Evolutionary conservation across 2,329 filamentous ascomycete species (phyloP), one percentile per base, ranked within the genome.

Genomic region (Nigrograna mackinnonii): DNA sequence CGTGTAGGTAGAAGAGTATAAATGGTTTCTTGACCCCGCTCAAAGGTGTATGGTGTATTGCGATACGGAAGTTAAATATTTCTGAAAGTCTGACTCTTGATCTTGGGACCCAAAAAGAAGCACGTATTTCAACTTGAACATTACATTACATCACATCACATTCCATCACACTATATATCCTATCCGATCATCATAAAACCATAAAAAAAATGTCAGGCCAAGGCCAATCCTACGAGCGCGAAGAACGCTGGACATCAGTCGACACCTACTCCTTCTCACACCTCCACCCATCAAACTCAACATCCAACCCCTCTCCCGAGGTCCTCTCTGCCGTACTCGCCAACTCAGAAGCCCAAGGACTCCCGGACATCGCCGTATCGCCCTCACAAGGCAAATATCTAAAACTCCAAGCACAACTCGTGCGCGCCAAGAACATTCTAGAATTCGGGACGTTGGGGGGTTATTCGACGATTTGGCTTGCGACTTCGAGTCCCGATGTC

Each of bases 371-470:
- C 32, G 60, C 64, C 31, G 66, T 68, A 6, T 64, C 62, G 6
- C 47, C 57, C 11, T 52, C 60, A 1, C 62, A 66, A 22, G 64
- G 63, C 34, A 68, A 67, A 41, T 64, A 52, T 50, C 56, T 68
- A 14, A 58, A 60, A 26, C 55, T 67, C 2, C 63, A 66, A 42
- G 60, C 60, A 9, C 56, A 58, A 21, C 43, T 65, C 14, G 37
- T 58, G 2, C 50, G 48, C 19, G 61, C 60, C 16, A 57, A 55
- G 40, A 54, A 59, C 34, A 49, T 63, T 5, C 73, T 83, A 24
- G 79, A 83, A 54, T 65, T 83, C 35, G 79, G 79, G 18, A 81
- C 77, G 0, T 57, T 83, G 19, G 79, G 79, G 11, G 79, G 73
- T 6, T 82, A 79, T 57, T 74, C 72, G 1, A 71, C 75, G 12